A percentile compares a stretch with the other conserved stretches of the same genome.
Evolutionary conservation across 352 stramenopile genomes (phyloP).

Genomic region (Phytophthora sojae): DNA sequence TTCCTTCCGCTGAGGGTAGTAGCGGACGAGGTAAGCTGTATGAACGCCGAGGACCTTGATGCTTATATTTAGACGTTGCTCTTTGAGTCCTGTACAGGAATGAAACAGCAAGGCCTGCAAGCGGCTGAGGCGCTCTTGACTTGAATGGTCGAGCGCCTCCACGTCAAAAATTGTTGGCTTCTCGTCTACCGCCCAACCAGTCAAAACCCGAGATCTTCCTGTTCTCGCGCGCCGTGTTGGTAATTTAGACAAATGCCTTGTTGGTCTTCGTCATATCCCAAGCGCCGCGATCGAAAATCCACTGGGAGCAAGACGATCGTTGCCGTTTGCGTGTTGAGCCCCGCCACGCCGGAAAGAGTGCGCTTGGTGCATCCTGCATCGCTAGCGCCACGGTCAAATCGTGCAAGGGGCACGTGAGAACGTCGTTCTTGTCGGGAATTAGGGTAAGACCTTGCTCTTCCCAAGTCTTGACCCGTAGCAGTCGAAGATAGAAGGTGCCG

Average conservation of each 20-base stretch:
- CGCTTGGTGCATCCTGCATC: conserved; percentile 16
- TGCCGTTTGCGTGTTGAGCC: background rate
- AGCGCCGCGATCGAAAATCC: background rate
- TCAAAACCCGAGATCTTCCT: background rate
- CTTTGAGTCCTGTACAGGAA: background rate
- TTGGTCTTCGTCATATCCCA: background rate
- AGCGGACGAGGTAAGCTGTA: background rate
- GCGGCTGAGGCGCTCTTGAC: background rate
- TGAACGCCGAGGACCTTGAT: background rate
- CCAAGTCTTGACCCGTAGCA: conserved; percentile 37
- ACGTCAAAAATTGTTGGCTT: background rate
- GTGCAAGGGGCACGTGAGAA: conserved; percentile 31
- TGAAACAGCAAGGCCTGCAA: background rate
- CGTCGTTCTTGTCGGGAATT: conserved; percentile 20
- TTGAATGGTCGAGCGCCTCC: background rate
- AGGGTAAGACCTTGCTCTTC: conserved; percentile 40
- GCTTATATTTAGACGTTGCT: background rate
- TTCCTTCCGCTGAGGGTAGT: background rate
- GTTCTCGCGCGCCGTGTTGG: background rate
- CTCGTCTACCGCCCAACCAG: background rate
- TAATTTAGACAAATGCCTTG: background rate
- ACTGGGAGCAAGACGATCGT: background rate
- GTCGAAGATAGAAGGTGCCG: conserved; percentile 33
- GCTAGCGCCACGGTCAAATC: conserved; percentile 21
- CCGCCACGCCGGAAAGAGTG: background rate